Percentiles rank a stretch among this genome's conserved stretches.
These are phyloP conservation scores for Phenoliferia sp. DNA, from an alignment of 1,284 basidiomycete species.

Conservation along the genomic window DNA sequence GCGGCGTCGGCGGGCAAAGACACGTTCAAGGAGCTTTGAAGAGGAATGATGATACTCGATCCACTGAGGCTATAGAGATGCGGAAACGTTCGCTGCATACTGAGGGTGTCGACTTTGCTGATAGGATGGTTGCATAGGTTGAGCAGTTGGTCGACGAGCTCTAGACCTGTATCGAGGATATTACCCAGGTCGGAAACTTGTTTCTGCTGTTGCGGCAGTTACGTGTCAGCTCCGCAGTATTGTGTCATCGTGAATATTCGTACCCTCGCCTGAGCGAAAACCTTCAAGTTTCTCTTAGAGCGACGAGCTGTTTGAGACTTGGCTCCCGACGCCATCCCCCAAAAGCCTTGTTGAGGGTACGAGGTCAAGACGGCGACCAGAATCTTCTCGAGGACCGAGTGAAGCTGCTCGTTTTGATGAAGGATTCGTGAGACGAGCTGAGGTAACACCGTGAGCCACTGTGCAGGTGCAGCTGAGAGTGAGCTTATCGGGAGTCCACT, in stretches of 20 bases:
- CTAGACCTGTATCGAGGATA: background rate
- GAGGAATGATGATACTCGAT: constrained; percentile 73
- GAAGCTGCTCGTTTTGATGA: constrained; percentile 68
- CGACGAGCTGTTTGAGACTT: constrained; percentile 73
- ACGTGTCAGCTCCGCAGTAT: background rate
- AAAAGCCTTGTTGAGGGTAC: constrained; percentile 88
- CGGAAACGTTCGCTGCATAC: constrained; percentile 63
- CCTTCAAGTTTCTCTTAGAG: constrained; percentile 56
- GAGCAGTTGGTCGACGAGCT: constrained; percentile 58
- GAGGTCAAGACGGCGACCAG: constrained; percentile 69
- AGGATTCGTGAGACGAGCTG: constrained; percentile 94
- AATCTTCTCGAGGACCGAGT: constrained; percentile 60
- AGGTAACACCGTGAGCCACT: constrained; percentile 97
- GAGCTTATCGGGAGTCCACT: too few species aligned
- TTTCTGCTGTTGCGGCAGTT: background rate
- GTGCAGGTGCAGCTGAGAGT: constrained; percentile 4
- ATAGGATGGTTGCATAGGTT: constrained; percentile 55
- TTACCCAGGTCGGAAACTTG: background rate
- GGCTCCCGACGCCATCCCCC: constrained; percentile 84
- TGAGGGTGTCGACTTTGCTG: constrained; percentile 52
- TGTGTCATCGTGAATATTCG: constrained; percentile 13
- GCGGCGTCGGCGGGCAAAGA: constrained; percentile 63
- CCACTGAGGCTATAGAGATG: constrained; percentile 56
- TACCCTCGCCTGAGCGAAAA: constrained; percentile 66
- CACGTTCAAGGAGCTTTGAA: constrained; percentile 91